A percentile compares a stretch with the other conserved stretches of the same genome.
These are phyloP conservation scores for Pouteria campechiana DNA, from an alignment of 179 eudicot species.

Conservation along the genomic window DNA sequence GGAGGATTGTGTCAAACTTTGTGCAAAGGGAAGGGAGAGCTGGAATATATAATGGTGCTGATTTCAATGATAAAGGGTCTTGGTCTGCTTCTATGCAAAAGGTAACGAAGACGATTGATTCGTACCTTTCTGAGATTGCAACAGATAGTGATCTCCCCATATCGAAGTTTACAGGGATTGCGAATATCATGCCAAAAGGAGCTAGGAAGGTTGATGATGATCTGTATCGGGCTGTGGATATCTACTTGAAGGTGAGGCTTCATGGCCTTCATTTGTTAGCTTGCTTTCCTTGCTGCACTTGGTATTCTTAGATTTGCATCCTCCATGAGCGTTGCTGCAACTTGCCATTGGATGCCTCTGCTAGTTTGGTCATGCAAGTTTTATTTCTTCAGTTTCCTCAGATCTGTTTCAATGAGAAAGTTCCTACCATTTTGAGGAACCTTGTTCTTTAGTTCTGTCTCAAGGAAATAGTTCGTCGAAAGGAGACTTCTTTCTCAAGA, in stretches of 20 bases:
- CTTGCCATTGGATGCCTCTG: too few species aligned
- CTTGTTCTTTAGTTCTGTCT: too few species aligned
- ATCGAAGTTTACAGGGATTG: slow-evolving; percentile 77
- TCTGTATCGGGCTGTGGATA: slow-evolving; percentile 71
- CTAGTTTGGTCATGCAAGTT: too few species aligned
- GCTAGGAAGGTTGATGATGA: slow-evolving; percentile 64
- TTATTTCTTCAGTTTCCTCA: too few species aligned
- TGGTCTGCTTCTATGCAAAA: slow-evolving; percentile 55
- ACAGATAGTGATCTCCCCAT: slow-evolving; percentile 53
- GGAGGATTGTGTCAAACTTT: slow-evolving; percentile 65
- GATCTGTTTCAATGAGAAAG: too few species aligned
- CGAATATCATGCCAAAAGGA: slow-evolving; percentile 48
- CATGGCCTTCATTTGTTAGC: not conserved
- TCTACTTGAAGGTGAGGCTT: slow-evolving; percentile 59
- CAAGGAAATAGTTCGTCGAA: too few species aligned
- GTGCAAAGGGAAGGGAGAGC: slow-evolving; percentile 75
- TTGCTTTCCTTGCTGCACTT: too few species aligned
- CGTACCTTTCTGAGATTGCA: slow-evolving; percentile 78
- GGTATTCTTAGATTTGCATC: too few species aligned
- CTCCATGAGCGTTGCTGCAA: too few species aligned
- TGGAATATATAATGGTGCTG: slow-evolving; percentile 72
- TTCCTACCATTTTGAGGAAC: too few species aligned
- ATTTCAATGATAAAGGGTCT: slow-evolving; percentile 47
- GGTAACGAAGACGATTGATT: slow-evolving; percentile 73
- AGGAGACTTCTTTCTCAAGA: too few species aligned